phyloP scores from a whole-genome alignment of 306 rosid species.

The Malus sieversii region DNA sequence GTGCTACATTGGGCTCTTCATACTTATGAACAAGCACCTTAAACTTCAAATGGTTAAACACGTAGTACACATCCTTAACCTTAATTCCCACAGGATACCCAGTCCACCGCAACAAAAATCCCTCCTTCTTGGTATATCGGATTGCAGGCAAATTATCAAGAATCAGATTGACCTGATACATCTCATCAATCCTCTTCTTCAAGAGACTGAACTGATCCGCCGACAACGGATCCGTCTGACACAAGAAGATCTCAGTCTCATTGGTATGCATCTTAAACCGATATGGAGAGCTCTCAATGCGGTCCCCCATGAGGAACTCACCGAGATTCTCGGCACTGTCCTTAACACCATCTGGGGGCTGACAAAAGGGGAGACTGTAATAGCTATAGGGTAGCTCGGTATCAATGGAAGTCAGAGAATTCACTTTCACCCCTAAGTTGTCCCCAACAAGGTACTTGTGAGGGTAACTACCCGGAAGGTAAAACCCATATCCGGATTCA shows the following conservation, averaged over 20 bases:
- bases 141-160: slow-evolving; percentile 75
- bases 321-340: slow-evolving; percentile 97
- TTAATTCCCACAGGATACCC: slow-evolving; percentile 89
- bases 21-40: slow-evolving; percentile 86
- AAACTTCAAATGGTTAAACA: slow-evolving; percentile 84
- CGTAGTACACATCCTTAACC: slow-evolving; percentile 66
- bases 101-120: slow-evolving; percentile 69
- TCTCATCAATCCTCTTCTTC: slow-evolving; percentile 85
- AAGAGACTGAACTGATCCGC: slow-evolving; percentile 62
- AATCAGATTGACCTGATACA: slow-evolving; percentile 84
- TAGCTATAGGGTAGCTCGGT: slow-evolving; percentile 89
- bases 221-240: slow-evolving; percentile 46
- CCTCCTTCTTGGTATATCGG: slow-evolving; percentile 77
- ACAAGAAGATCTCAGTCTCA: slow-evolving; percentile 66
- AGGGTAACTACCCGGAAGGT: slow-evolving; percentile 92
- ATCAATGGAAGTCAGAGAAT: slow-evolving; percentile 85
- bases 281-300: slow-evolving; percentile 90
- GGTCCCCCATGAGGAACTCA: slow-evolving; percentile 97
- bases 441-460: slow-evolving; percentile 56
- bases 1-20: slow-evolving; percentile 78
- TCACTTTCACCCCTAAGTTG: slow-evolving; percentile 64
- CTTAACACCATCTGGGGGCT: slow-evolving; percentile 69
- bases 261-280: slow-evolving; percentile 61
- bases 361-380: slow-evolving; percentile 83
- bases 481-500: slow-evolving; percentile 56